Base-by-base conservation (phyloP, 2,329 filamentous ascomycete species). In the Macrophomina phaseolina region DNA sequence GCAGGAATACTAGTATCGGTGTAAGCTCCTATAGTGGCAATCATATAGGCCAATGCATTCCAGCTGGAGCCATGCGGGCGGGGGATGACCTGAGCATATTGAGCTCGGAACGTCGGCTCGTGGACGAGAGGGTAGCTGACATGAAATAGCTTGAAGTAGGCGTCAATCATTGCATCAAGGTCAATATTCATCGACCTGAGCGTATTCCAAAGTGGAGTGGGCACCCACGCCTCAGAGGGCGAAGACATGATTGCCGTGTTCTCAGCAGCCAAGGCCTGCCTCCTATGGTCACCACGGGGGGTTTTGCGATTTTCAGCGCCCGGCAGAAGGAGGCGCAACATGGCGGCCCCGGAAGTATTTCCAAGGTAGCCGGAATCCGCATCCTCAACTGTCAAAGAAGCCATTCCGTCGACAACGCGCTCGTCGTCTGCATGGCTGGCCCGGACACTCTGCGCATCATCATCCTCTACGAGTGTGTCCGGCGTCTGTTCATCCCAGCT, bases 101-200 rank as follows among this genome's bases (percentile, higher is more conserved):
- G 81, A 14, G 81, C 81, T 62, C 81, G 75, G 66, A 84, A 84
- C 0, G 79, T 81, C 5, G 78, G 76, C 69, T 84, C 82, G 64
- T 84, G 81, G 8, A 84, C 73, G 48, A 84, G 79, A 1, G 82
- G 82, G 69, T 83, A 84, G 51, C 79, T 79, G 6, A 75, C 73
- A 68, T 84, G 81, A 68, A 83, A 84, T 30, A 81, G 76, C 23
- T 77, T 70, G 65, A 84, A 84, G 69, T 82, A 84, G 1, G 80
- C 78, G 66, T 83, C 79, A 45, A 81, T 68, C 66, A 73, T 71
- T 2, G 73, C 71, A 4, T 62, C 58, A 30, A 62, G n/a, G 4
- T 62, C 58, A 14, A 62, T 62, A 11, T 38, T 48, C 32, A 45
- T 42, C 1, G 49, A 48, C 0, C 34, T 62, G 5, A 62, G 42